Base-by-base conservation (phyloP, 768 basidiomycete species). In the Leucocoprinus birnbaumii region DNA sequence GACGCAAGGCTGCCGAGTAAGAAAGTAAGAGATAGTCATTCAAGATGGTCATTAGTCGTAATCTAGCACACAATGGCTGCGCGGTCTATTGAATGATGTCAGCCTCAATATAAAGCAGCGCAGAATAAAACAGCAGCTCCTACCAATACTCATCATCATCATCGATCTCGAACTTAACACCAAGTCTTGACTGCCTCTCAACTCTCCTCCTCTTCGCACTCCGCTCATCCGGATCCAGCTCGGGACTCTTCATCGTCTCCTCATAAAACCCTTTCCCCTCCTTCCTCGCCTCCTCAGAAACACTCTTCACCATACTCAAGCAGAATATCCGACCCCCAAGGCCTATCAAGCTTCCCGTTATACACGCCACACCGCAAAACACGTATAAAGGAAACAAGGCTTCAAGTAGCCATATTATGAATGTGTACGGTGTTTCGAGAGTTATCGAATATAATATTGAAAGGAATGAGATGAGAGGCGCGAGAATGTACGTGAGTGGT, bases 321-420 rank as follows among this genome's bases (percentile, higher is more conserved):
- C 58, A 61, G 9, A 65, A 21, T 22, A 56, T 7, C 21, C 69
- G 63, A 2, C 66, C 84, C 11, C 68, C 57, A 1, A 75, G 46
- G 2, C 84, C 84, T 1, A 84, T 42, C 18, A 74, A 16, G 9
- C 66, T 68, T 5, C 83, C 83, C 8, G 72, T 71, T 48, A 85
- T 77, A 58, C 79, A 82, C 1, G 84, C 83, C 1, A 80, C 75
- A 1, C 80, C 80, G 37, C 71, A 74, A 56, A 85, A 77, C 13
- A 83, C 74, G 58, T 85, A 85, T 31, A 84, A 48, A 0, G 84
- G 84, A 45, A 79, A 82, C 1, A 84, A 48, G 9, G 73, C 71
- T 6, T 77, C 72, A 16, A 77, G 63, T 24, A 78, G 53, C 62
- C 70, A 75, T 5, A 66, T 47, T 19, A 68, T 58, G 34, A 76